These are phyloP conservation scores for Dimocarpus longan DNA, from an alignment of 345 rosid species.

Conservation along the genomic window DNA sequence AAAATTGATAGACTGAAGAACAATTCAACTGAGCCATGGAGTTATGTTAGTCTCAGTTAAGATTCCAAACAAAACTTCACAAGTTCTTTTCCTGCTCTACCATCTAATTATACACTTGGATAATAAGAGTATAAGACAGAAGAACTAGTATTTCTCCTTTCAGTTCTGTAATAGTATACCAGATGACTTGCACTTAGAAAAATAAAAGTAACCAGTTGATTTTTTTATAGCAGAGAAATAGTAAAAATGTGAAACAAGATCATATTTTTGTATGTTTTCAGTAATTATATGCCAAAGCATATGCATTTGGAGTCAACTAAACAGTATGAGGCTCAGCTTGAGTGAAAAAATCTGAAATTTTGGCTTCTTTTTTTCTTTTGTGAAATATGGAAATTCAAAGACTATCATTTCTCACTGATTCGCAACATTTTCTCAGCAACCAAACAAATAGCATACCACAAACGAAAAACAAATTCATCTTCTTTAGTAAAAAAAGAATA, in stretches of 20 bases:
- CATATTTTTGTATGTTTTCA: background rate
- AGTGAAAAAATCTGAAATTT: background rate
- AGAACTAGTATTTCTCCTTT: background rate
- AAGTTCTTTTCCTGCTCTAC: background rate
- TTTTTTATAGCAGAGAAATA: background rate
- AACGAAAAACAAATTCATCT: conserved; percentile 14
- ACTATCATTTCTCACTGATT: background rate
- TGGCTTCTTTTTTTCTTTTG: background rate
- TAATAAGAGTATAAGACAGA: background rate
- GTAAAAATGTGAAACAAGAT: conserved; percentile 6
- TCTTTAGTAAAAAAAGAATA: background rate
- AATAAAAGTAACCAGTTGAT: background rate
- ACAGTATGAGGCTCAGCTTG: background rate
- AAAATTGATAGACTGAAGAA: background rate
- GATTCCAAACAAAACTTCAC: background rate
- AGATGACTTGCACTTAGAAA: background rate
- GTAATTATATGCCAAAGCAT: background rate
- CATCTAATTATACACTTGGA: background rate
- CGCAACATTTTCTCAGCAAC: conserved; percentile 12
- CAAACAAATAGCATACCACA: background rate
- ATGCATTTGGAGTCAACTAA: background rate
- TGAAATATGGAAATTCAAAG: background rate
- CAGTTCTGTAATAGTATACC: background rate
- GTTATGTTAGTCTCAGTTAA: background rate
- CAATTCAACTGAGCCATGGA: background rate